Evolutionary conservation across 306 rosid genomes (phyloP).

Genomic region (Rosa rugosa): DNA sequence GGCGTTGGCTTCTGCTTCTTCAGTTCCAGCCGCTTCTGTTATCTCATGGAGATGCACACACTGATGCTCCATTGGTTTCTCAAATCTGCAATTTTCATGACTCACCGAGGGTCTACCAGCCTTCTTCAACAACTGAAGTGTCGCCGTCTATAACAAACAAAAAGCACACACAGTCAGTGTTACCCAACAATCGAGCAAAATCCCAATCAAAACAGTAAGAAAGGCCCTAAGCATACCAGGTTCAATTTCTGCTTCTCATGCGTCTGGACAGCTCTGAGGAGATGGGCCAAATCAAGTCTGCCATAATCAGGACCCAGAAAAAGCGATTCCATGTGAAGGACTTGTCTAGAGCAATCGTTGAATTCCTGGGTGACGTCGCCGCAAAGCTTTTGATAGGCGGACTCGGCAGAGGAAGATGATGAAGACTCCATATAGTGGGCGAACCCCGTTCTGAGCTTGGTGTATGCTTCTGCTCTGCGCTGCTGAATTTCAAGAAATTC

Average conservation of each 20-base stretch:
- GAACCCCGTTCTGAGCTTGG: slow-evolving; percentile 55
- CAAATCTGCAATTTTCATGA: slow-evolving; percentile 75
- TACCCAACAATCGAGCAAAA: neutral
- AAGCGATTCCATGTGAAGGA: slow-evolving; percentile 63
- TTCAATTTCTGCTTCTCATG: slow-evolving; percentile 83
- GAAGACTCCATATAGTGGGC: slow-evolving; percentile 45
- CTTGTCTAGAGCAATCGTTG: slow-evolving; percentile 79
- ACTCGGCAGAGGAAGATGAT: slow-evolving; percentile 37
- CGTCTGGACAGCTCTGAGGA: slow-evolving; percentile 80
- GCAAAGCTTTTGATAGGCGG: slow-evolving; percentile 73
- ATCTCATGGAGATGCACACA: slow-evolving; percentile 79
- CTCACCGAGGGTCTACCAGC: slow-evolving; percentile 85
- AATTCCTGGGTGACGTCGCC: slow-evolving; percentile 75
- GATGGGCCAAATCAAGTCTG: slow-evolving; percentile 73
- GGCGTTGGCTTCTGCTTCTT: slow-evolving; percentile 91
- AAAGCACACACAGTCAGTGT: neutral
- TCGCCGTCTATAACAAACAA: slow-evolving; percentile 58
- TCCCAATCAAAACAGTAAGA: no score
- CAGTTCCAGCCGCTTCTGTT: slow-evolving; percentile 81
- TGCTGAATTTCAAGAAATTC: slow-evolving; percentile 60
- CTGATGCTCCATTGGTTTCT: slow-evolving; percentile 64
- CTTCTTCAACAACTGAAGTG: slow-evolving; percentile 79
- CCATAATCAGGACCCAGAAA: slow-evolving; percentile 52
- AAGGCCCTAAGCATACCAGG: slow-evolving; percentile 38
- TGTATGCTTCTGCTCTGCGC: slow-evolving; percentile 77